These are phyloP conservation scores for Fusarium setosum DNA, from an alignment of 2,329 filamentous ascomycete genomes.

Conservation along the genomic window DNA sequence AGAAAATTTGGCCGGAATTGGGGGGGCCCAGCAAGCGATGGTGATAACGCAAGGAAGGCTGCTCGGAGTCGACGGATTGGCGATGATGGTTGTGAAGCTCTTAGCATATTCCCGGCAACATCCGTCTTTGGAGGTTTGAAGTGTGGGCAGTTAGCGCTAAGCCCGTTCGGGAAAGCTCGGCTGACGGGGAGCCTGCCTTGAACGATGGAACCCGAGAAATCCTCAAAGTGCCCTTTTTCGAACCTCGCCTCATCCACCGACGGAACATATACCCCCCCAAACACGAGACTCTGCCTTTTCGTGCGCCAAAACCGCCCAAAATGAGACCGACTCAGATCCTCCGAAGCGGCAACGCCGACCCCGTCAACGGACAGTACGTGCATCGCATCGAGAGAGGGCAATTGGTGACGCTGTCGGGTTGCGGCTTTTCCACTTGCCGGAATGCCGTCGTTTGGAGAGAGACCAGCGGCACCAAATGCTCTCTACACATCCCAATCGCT, in stretches of 20 bases:
- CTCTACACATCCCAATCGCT: conserved; percentile 21
- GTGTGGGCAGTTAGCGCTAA: conserved; percentile 43
- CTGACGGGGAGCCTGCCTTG: conserved; percentile 45
- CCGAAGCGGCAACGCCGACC: conserved; percentile 46
- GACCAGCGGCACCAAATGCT: conserved; percentile 14
- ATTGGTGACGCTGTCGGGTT: conserved; percentile 35
- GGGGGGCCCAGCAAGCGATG: conserved; percentile 10
- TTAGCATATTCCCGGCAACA: conserved; percentile 34
- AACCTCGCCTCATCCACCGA: conserved; percentile 40
- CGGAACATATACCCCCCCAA: too few species aligned
- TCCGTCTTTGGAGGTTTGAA: conserved; percentile 32
- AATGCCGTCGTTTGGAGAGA: conserved; percentile 15
- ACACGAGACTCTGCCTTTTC: conserved; percentile 35
- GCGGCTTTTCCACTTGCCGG: conserved; percentile 47
- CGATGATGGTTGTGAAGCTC: conserved; percentile 44
- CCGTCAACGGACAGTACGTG: conserved; percentile 52
- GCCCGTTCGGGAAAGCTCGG: conserved; percentile 49
- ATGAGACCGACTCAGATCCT: conserved; percentile 57
- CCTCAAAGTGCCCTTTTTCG: conserved; percentile 41
- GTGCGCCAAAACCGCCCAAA: conserved; percentile 41
- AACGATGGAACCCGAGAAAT: conserved; percentile 41
- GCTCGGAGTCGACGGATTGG: conserved; percentile 40
- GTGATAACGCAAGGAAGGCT: conserved; percentile 32
- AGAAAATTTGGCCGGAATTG: conserved; percentile 3
- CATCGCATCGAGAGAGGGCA: conserved; percentile 18